Conservation (phyloP, 2,329 filamentous ascomycete genomes). For the Calonectria honghensis region DNA sequence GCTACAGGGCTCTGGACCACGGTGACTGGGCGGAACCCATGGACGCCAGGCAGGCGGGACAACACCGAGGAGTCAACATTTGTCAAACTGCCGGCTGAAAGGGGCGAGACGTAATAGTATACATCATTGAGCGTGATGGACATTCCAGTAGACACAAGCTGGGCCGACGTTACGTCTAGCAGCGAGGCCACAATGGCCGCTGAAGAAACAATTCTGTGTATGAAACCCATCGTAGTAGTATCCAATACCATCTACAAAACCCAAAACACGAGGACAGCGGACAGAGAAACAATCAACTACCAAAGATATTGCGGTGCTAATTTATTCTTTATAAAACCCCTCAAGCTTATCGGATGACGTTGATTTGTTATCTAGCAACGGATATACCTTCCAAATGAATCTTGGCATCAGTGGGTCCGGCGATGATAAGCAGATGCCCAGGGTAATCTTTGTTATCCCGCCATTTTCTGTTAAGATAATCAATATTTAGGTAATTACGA, state of each 20-base stretch:
- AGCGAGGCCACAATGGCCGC: constrained; percentile 20
- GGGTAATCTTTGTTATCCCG: not conserved
- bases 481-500: constrained; percentile 1
- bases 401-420: constrained; percentile 8
- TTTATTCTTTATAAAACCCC: not conserved
- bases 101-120: constrained; percentile 24
- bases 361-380: not conserved
- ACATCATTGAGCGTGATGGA: constrained; percentile 20
- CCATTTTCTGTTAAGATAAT: not conserved
- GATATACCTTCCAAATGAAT: not conserved
- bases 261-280: not conserved
- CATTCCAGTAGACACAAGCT: not conserved
- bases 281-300: not conserved
- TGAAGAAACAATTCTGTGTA: not conserved
- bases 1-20: constrained; percentile 19
- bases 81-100: not conserved
- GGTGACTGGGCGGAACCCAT: constrained; percentile 23
- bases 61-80: not conserved
- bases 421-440: constrained; percentile 2
- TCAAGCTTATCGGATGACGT: constrained; percentile 5
- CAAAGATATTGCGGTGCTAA: not conserved
- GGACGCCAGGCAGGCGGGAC: not conserved
- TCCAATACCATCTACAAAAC: not conserved
- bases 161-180: not conserved
- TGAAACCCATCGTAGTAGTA: constrained; percentile 10